phyloP scores from a whole-genome alignment of 2,329 filamentous ascomycete genomes.

The Sarocladium kiliense region DNA sequence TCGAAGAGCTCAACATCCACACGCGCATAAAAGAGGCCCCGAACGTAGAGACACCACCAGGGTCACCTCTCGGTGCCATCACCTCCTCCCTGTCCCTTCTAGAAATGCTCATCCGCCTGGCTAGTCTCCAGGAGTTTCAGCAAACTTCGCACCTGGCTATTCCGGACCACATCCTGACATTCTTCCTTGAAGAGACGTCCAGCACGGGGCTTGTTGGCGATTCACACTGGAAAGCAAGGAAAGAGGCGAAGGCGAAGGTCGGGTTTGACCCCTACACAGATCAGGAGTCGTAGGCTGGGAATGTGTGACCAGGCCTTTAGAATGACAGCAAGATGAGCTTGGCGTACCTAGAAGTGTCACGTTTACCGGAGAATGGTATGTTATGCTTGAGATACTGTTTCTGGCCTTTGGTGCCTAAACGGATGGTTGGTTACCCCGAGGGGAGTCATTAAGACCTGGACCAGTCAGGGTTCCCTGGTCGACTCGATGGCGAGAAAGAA shows the following conservation, averaged over 20 bases:
- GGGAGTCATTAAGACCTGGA: no score
- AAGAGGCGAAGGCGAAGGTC: slow-evolving; percentile 42
- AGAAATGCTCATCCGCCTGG: slow-evolving; percentile 81
- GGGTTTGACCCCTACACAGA: slow-evolving; percentile 55
- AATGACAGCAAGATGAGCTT: no score
- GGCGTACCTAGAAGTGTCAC: no score
- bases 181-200: slow-evolving; percentile 67
- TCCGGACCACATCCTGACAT: slow-evolving; percentile 81
- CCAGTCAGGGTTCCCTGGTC: slow-evolving; percentile 14
- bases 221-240: slow-evolving; percentile 32
- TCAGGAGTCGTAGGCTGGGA: neutral
- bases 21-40: neutral
- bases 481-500: no score
- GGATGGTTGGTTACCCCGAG: no score
- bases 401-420: no score
- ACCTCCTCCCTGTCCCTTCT: slow-evolving; percentile 65
- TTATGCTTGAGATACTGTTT: no score
- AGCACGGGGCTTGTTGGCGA: slow-evolving; percentile 45
- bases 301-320: no score
- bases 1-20: neutral
- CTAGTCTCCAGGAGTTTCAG: slow-evolving; percentile 86
- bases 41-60: slow-evolving; percentile 14
- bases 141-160: slow-evolving; percentile 86
- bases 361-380: no score
- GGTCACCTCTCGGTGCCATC: slow-evolving; percentile 47